Base-by-base conservation (phyloP, 345 rosid genomes). In the Cardamine occulta region DNA sequence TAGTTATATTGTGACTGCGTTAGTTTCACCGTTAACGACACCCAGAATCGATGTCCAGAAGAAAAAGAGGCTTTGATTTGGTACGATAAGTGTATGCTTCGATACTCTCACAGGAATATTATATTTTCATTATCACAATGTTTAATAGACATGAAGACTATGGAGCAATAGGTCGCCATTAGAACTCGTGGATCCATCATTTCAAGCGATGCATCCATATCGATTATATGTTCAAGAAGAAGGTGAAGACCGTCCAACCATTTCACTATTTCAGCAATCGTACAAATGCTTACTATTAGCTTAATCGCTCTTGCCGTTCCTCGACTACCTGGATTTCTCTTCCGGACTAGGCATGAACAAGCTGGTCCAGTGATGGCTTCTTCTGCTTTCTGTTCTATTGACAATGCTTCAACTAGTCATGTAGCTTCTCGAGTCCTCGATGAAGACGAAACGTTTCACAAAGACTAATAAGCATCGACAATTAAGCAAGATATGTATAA, bases 191-290 rank as follows among this genome's bases (percentile, higher is more conserved):
- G 77, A 73, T 64, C 44, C 44, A 0, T 29, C 70, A 5, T 53
- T 65, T 14, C 67, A 53, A n/a, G 72, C 60, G 88, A 61, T 86
- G 83, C 74, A 79, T 82, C 8, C 86, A 86, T n/a, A 64, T 84
- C 0, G 85, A 24, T 34, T 84, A 24, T 86, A 88, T 49, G 79
- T 83, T 32, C 85, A 86, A 49, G 90, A 83, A 70, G 85, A 86
- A 14, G 75, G 74, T 31, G 53, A 77, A 23, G 64, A 47, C 4
- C 82, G 81, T 24, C 90, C 88, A 7, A 70, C 84, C 17, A 19
- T 19, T 19, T 19, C 19, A 19, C 19, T 19, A 81, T 86, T 85
- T 70, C 81, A 61, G 53, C 48, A 4, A 45, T 79, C 12, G 66
- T 79, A 40, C 79, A 82, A 4, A 75, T 78, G 84, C 86, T 83